Evolutionary conservation across 148 eudicot species (phyloP).

Genomic region (Gaultheria prostrata): DNA sequence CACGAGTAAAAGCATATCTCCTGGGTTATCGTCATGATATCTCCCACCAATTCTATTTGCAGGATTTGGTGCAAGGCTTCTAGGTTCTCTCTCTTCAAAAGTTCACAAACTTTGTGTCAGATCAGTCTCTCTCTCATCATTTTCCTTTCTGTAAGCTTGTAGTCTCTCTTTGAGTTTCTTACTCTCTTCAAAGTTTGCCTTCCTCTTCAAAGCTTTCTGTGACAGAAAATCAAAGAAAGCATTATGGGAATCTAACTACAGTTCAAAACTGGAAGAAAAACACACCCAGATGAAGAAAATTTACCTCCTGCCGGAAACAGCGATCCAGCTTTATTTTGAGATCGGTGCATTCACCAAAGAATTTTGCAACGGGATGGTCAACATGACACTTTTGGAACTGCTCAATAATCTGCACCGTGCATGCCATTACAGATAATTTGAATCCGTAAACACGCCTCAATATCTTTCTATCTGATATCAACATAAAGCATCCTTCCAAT

Average conservation of each 20-base stretch:
- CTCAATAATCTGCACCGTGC: conserved; percentile 69
- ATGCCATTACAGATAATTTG: neutral
- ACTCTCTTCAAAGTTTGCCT: conserved; percentile 91
- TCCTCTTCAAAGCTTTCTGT: conserved; percentile 91
- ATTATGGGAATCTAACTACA: neutral
- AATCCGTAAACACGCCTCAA: neutral
- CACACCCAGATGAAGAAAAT: conserved; percentile 6
- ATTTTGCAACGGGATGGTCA: conserved; percentile 79
- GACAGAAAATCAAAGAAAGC: neutral
- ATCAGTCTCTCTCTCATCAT: conserved; percentile 25
- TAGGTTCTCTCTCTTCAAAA: neutral
- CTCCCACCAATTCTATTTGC: neutral
- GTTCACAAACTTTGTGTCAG: neutral
- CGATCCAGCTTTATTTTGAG: conserved; percentile 89
- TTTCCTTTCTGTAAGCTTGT: conserved; percentile 67
- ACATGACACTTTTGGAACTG: conserved; percentile 80
- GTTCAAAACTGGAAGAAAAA: neutral
- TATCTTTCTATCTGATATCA: neutral
- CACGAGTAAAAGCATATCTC: neutral
- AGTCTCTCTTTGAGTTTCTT: conserved; percentile 77
- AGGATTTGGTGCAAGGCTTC: neutral
- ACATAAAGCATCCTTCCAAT: neutral
- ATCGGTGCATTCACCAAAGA: conserved; percentile 83
- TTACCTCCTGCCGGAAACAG: conserved; percentile 88
- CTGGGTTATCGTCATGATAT: neutral